A percentile compares a stretch with the other conserved stretches of the same genome.
phyloP scores from a whole-genome alignment of 495 filamentous ascomycete species.

The Tuber calosporum region DNA sequence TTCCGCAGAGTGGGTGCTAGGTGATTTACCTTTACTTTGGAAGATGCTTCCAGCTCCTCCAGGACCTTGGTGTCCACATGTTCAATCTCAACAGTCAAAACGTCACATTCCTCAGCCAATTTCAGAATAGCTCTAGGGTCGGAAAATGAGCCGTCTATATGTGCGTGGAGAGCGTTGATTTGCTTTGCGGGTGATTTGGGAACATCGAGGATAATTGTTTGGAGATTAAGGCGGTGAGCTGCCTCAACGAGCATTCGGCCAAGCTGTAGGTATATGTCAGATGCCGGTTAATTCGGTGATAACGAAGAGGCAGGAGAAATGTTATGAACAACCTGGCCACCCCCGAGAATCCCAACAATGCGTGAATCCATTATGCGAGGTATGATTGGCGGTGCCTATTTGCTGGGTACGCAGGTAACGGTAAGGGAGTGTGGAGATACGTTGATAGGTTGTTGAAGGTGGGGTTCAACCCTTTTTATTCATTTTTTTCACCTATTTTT shows the following conservation, averaged over 20 bases:
- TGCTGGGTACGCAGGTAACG: constrained; percentile 20
- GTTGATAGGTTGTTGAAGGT: constrained; percentile 22
- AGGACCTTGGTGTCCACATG: constrained; percentile 92
- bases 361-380: constrained; percentile 41
- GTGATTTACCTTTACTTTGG: constrained; percentile 47
- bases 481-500: neutral
- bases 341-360: constrained; percentile 59
- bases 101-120: constrained; percentile 68
- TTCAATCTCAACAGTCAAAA: constrained; percentile 95
- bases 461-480: constrained; percentile 37
- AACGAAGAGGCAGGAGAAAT: neutral
- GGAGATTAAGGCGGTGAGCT: constrained; percentile 76
- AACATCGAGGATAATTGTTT: constrained; percentile 71
- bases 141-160: constrained; percentile 67
- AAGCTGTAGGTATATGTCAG: constrained; percentile 46
- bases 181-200: constrained; percentile 81
- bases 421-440: constrained; percentile 20
- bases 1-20: constrained; percentile 25
- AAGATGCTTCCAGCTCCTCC: constrained; percentile 60
- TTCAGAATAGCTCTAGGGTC: constrained; percentile 59
- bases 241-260: constrained; percentile 94
- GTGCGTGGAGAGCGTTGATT: constrained; percentile 64
- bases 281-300: neutral
- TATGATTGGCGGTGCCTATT: constrained; percentile 15
- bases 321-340: constrained; percentile 53